Evolutionary conservation across 768 basidiomycete genomes (phyloP).

Genomic region (Mycena albidolilacea): DNA sequence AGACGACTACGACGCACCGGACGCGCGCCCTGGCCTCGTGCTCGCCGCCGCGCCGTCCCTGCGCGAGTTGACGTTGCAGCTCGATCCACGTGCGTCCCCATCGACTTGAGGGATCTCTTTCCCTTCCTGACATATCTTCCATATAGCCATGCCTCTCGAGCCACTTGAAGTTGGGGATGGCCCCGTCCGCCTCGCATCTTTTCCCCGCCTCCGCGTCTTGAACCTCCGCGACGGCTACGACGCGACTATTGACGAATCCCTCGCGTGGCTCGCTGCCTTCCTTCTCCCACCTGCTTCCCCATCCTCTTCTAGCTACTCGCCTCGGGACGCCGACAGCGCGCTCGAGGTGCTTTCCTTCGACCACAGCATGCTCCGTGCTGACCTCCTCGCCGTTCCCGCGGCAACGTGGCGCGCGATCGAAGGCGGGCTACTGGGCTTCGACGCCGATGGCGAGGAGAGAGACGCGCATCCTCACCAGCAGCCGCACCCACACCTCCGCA

Average conservation of each 20-base stretch:
- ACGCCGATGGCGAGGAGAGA: neutral
- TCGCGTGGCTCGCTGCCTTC: conserved; percentile 24
- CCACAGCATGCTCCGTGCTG: conserved; percentile 28
- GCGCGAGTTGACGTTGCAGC: conserved; percentile 21
- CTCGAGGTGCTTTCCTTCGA: conserved; percentile 27
- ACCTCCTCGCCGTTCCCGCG: conserved; percentile 22
- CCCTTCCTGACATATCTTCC: neutral
- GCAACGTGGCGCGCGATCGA: conserved; percentile 29
- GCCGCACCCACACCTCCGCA: conserved; percentile 12
- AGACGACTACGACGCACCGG: conserved; percentile 24
- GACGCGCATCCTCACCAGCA: neutral
- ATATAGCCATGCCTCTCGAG: conserved; percentile 13
- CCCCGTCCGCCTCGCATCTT: neutral
- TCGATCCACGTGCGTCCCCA: conserved; percentile 33
- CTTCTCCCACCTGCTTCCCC: neutral
- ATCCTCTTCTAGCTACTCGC: too few relatives aligned
- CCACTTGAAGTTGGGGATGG: neutral
- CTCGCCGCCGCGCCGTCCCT: conserved; percentile 12
- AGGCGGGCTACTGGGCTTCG: conserved; percentile 8
- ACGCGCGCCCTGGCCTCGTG: conserved; percentile 17
- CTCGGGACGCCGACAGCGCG: neutral
- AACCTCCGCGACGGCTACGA: conserved; percentile 32
- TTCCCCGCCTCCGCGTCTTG: conserved; percentile 30
- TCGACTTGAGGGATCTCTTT: neutral
- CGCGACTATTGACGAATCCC: conserved; percentile 15